Evolutionary conservation across 1,139 yeast genomes (phyloP).

Genomic region (Diutina rugosa): DNA sequence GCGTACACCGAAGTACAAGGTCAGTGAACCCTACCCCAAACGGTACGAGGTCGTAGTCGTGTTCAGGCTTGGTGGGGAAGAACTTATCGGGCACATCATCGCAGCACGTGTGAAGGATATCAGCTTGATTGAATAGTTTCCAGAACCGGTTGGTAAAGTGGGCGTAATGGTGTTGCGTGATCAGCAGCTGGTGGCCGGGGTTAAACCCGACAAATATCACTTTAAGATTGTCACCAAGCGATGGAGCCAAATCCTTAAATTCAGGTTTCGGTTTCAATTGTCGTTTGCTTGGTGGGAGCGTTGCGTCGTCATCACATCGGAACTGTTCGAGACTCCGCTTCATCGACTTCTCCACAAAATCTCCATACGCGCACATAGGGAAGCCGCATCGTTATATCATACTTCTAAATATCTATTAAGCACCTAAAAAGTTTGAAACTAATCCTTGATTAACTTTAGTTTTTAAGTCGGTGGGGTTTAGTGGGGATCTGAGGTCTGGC

Average conservation of each 20-base stretch:
- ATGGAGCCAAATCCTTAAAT: slow-evolving; percentile 20
- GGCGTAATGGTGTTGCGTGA: slow-evolving; percentile 61
- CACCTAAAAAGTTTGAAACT: too few relatives aligned
- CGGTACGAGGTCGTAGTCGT: slow-evolving; percentile 33
- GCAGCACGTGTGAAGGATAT: slow-evolving; percentile 20
- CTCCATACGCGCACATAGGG: not conserved
- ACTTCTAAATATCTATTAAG: not conserved
- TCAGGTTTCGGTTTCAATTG: not conserved
- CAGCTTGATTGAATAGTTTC: slow-evolving; percentile 47
- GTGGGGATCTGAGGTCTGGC: slow-evolving; percentile 25
- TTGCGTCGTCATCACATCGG: not conserved
- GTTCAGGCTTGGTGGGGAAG: slow-evolving; percentile 8
- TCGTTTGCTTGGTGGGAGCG: not conserved
- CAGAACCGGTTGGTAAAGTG: slow-evolving; percentile 61
- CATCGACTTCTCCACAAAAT: not conserved
- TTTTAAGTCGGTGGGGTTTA: slow-evolving; percentile 16
- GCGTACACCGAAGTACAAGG: slow-evolving; percentile 53
- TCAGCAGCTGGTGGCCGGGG: slow-evolving; percentile 58
- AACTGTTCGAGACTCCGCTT: not conserved
- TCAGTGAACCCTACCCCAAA: slow-evolving; percentile 62
- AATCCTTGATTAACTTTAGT: not conserved
- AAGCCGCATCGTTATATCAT: not conserved
- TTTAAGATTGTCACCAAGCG: slow-evolving; percentile 15
- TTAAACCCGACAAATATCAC: slow-evolving; percentile 62
- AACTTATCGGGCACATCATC: not conserved